phyloP scores from a whole-genome alignment of 202 grass and related monocot species.

The Panicum hallii region DNA sequence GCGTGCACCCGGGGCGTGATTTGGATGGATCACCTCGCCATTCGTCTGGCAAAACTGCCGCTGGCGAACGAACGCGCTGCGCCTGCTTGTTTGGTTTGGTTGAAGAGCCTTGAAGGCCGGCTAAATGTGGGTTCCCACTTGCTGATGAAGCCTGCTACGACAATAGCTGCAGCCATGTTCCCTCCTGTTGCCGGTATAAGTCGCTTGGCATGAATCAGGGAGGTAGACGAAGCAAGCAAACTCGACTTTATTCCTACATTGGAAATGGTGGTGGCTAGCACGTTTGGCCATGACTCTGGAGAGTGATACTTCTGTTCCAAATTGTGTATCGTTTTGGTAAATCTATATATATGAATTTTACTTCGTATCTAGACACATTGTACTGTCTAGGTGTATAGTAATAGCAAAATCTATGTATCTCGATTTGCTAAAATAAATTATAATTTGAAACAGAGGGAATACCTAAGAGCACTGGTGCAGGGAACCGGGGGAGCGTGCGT shows the following conservation, averaged over 20 bases:
- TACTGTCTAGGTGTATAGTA: no score
- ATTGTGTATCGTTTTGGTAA: no score
- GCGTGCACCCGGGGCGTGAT: neutral
- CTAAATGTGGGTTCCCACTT: neutral
- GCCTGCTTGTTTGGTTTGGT: neutral
- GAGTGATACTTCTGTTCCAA: neutral
- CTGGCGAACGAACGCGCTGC: slow-evolving; percentile 6
- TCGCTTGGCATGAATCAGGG: neutral
- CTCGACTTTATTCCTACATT: neutral
- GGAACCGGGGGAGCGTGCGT: neutral
- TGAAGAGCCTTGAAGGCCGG: no score
- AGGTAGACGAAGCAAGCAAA: neutral
- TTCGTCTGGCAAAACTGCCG: neutral
- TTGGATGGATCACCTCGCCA: slow-evolving; percentile 1
- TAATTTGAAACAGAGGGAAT: no score
- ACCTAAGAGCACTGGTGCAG: neutral
- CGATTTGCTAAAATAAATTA: no score
- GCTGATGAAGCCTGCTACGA: neutral
- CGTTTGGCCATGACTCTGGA: neutral
- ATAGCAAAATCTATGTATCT: no score
- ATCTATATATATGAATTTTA: no score
- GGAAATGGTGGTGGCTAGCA: neutral
- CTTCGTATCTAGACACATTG: no score
- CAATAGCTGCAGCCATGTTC: no score
- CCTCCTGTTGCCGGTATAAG: neutral